phyloP scores from a whole-genome alignment of 768 basidiomycete genomes.

The Termitomyces eurrhizus region DNA sequence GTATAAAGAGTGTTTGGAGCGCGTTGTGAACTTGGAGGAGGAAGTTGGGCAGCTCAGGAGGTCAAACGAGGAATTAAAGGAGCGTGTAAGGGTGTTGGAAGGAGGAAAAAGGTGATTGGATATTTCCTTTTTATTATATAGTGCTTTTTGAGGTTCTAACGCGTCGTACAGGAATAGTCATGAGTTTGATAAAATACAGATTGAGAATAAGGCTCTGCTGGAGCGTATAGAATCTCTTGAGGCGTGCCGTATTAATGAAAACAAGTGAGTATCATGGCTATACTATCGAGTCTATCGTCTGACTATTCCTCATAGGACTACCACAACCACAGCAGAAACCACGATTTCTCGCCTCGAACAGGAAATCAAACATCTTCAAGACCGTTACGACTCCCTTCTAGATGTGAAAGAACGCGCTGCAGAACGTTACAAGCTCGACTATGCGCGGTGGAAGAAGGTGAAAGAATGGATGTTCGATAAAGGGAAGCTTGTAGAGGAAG shows the following conservation, averaged over 20 bases:
- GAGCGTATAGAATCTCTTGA: not conserved
- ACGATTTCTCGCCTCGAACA: constrained; percentile 8
- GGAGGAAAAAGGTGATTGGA: not conserved
- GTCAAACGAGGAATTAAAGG: constrained; percentile 21
- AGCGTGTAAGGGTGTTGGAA: not conserved
- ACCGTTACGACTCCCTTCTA: constrained; percentile 41
- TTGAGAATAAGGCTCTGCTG: not conserved
- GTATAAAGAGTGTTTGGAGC: constrained; percentile 33
- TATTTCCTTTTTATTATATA: not conserved
- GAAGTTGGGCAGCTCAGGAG: constrained; percentile 21
- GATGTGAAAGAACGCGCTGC: constrained; percentile 41
- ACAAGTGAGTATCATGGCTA: constrained; percentile 9
- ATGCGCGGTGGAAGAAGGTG: constrained; percentile 47
- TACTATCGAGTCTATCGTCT: not conserved
- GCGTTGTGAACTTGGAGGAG: constrained; percentile 28
- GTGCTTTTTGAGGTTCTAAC: not conserved
- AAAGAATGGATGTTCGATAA: constrained; percentile 40
- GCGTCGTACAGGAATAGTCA: not conserved
- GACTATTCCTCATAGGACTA: not conserved
- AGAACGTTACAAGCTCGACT: constrained; percentile 46
- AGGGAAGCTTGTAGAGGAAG: constrained; percentile 21
- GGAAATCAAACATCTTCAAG: constrained; percentile 33
- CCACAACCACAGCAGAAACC: not conserved
- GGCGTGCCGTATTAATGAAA: not conserved
- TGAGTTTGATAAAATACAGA: not conserved